A percentile compares a stretch with the other conserved stretches of the same genome.
Conservation (phyloP, 176 grass and related monocot genomes). For the Olyra latifolia region DNA sequence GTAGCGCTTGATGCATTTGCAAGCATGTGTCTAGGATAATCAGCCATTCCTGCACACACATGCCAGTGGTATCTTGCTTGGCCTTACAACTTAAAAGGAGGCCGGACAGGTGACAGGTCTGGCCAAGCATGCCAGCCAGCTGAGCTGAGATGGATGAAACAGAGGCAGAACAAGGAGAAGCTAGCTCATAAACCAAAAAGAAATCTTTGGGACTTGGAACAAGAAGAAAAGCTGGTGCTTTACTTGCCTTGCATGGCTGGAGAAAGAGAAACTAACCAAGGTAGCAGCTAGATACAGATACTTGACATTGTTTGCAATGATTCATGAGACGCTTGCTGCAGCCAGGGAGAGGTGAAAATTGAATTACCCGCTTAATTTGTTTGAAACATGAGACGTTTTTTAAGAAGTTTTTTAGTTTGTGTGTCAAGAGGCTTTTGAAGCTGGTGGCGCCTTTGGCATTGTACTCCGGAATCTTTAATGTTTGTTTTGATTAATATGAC, state of each 20-base stretch:
- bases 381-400: no score
- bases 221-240: neutral
- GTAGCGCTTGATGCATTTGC: constrained; percentile 16
- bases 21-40: constrained; percentile 20
- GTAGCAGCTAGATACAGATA: neutral
- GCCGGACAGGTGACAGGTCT: neutral
- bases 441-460: neutral
- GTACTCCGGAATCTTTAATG: neutral
- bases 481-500: neutral
- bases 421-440: neutral
- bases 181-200: neutral
- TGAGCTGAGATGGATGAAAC: neutral
- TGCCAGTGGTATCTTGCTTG: neutral
- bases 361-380: neutral
- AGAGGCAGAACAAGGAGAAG: neutral
- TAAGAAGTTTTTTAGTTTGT: no score
- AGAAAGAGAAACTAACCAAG: neutral
- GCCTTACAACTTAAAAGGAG: neutral
- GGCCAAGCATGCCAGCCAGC: neutral
- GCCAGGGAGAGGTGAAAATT: neutral
- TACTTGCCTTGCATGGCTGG: neutral
- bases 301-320: neutral
- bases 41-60: neutral
- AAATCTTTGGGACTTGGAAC: neutral
- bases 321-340: neutral